These are phyloP conservation scores for Lenwebbia sp. DNA, from an alignment of 345 rosid genomes.

Conservation along the genomic window DNA sequence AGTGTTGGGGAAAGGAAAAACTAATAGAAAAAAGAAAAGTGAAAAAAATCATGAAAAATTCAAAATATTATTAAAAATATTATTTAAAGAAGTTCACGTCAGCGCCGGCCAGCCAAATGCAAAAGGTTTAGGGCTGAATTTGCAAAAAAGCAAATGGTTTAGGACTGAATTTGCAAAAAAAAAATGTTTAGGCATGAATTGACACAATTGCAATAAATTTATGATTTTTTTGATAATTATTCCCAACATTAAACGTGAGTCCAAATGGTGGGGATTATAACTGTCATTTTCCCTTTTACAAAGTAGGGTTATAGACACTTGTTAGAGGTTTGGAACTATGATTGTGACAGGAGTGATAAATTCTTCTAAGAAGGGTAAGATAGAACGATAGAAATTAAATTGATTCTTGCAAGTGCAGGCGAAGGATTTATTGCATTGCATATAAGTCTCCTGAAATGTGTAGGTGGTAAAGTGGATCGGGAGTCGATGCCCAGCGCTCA, in stretches of 20 bases:
- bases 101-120: too few relatives aligned
- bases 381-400: background rate
- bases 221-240: too few relatives aligned
- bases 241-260: background rate
- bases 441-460: background rate
- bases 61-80: too few relatives aligned
- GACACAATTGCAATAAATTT: too few relatives aligned
- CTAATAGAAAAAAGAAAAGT: too few relatives aligned
- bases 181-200: too few relatives aligned
- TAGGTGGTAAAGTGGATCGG: conserved; percentile 18
- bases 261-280: background rate
- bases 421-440: background rate
- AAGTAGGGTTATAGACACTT: background rate
- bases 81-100: too few relatives aligned
- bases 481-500: conserved; percentile 1
- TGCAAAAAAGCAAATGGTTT: too few relatives aligned
- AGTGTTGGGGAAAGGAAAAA: too few relatives aligned
- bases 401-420: background rate
- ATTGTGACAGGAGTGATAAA: background rate
- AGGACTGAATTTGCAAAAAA: too few relatives aligned
- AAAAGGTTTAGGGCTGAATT: too few relatives aligned
- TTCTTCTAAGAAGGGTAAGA: background rate
- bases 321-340: background rate
- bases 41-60: too few relatives aligned
- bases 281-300: background rate